Evolutionary conservation across 768 basidiomycete genomes (phyloP), one percentile per base, ranked within the genome.

Genomic region (Fomitopsis serialis): DNA sequence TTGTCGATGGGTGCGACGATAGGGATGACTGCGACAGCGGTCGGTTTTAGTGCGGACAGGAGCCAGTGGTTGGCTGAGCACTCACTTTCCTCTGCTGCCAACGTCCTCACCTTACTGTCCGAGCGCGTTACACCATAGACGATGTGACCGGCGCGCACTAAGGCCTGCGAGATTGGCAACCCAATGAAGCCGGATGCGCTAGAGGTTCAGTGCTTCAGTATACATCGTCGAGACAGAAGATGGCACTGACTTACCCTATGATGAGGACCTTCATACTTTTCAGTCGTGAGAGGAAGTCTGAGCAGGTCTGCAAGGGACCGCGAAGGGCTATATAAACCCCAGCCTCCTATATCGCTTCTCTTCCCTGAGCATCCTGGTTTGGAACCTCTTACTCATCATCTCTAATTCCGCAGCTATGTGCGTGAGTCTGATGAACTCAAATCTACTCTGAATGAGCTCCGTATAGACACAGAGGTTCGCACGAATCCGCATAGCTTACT

Each of bases 181-280:
- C 76, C 77, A 40, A 78, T 70, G 62, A 73, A 75, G 21, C 76
- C 76, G 24, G 72, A 70, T 23, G 76, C 73, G 34, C 76, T 77
- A 48, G 25, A 12, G 17, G 13, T 10, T 25, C 13, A 45, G 34
- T 40, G 34, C 27, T n/a, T 23, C 23, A 15, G 45, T 10, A 19
- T 19, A 21, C 29, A 22, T 8, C 27, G 3, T 32, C 15, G 36
- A 3, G 11, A 3, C 21, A 21, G 6, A 9, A 37, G 4, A 23
- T 3, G 2, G 25, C 25, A 7, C 10, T 19, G 8, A 55, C 58
- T 45, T 42, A 65, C 63, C 63, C 63, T 42, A 65, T 42, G 27
- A 65, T 50, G 56, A 65, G 57, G 43, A 65, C 63, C 42, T 61
- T 65, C 63, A 65, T 63, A 11, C 7, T 24, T 47, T 27, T 32